Evolutionary conservation across 2,329 filamentous ascomycete genomes (phyloP), one percentile per base, ranked within the genome.

Genomic region (Orbilia brochopaga): DNA sequence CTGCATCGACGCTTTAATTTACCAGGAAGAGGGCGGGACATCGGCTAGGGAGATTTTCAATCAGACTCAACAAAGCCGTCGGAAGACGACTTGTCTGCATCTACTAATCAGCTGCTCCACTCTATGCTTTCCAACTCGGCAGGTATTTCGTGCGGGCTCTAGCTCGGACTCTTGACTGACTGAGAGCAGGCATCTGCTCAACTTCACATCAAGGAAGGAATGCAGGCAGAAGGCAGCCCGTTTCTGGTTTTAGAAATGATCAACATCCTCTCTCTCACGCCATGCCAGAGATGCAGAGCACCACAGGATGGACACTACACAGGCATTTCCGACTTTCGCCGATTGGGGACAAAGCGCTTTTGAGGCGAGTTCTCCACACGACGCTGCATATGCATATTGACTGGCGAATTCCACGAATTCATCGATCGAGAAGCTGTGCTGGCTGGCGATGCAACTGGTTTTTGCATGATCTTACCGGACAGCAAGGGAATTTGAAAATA

Each of bases 301-400:
- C 21, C 13, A 11, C 11, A 10, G 24, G 15, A 30, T 53, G 23
- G 50, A 27, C n/a, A 23, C 8, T 23, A 21, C 2, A 37, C n/a
- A 40, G 35, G 37, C 48, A 53, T 72, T 51, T 52, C 67, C 67
- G 67, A 65, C 50, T 72, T 72, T 72, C 60, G 60, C 67, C 60
- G 67, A 72, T 56, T 70, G 32, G 54, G 19, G 37, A 30, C 53
- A 35, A 13, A 37, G 24, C 13, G 40, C 21, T 59, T 23, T 27
- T 8, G 48, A 30, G 35, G 23, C 42, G 50, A 44, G 35, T 51
- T 55, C 30, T 61, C 50, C 35, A 69, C 27, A 57, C 42, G 8
- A 32, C 8, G 27, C 27, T 32, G 27, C 27, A 32, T 32, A 8
- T 32, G 27, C 27, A 8, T 32, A 8, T 32, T 13, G 13, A 13